Conservation (phyloP, 805 yeast species). For the Tetrapisispora phaffii region DNA sequence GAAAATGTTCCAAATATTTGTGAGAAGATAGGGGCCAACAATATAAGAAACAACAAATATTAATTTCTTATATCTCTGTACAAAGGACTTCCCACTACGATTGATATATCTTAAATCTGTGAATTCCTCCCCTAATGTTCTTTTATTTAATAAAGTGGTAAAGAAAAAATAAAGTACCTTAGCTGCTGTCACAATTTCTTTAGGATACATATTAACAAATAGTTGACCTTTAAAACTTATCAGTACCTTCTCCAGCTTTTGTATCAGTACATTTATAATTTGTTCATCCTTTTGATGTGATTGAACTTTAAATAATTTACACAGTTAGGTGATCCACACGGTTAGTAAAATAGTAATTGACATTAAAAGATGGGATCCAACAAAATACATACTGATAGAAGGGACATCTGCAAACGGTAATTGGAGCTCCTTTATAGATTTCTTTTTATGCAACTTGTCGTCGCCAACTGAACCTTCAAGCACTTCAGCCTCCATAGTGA, state of each 20-base stretch:
- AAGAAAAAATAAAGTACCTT: constrained; percentile 56
- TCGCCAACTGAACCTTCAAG: not conserved
- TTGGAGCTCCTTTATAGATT: not conserved
- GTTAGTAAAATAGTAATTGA: not conserved
- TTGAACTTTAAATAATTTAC: constrained; percentile 43
- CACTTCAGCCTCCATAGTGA: not conserved
- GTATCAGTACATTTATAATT: constrained; percentile 45
- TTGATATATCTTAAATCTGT: constrained; percentile 66
- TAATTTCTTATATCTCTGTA: constrained; percentile 37
- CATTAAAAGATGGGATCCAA: constrained; percentile 32
- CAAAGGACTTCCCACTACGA: constrained; percentile 41
- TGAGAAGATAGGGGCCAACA: constrained; percentile 47
- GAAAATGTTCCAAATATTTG: not conserved
- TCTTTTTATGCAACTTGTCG: not conserved
- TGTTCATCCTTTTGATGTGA: constrained; percentile 86
- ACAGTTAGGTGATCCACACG: not conserved
- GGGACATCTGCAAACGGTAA: constrained; percentile 79
- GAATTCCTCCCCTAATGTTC: constrained; percentile 92
- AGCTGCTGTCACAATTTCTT: constrained; percentile 49
- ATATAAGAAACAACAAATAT: constrained; percentile 55
- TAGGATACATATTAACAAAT: constrained; percentile 52
- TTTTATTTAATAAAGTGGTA: constrained; percentile 66
- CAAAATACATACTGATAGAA: constrained; percentile 36
- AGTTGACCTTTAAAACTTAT: constrained; percentile 50
- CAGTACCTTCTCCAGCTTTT: constrained; percentile 47